Evolutionary conservation across 305 asterid species (phyloP).

Genomic region (Fraxinus paxiana): DNA sequence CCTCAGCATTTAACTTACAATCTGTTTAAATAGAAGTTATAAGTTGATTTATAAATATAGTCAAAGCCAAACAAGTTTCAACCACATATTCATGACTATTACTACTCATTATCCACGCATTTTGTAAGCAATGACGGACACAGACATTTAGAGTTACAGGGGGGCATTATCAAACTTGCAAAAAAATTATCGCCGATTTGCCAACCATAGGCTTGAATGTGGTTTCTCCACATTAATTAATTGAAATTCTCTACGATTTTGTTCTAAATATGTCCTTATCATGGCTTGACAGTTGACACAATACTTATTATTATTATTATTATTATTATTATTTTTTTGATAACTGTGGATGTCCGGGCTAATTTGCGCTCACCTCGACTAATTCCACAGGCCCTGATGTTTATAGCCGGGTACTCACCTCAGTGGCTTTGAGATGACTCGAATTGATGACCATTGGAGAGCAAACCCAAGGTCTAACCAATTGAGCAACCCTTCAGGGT

Average conservation of each 20-base stretch:
- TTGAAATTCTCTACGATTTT: not conserved
- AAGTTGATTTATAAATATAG: not conserved
- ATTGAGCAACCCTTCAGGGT: too few relatives aligned
- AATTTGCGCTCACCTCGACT: too few relatives aligned
- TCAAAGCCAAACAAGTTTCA: not conserved
- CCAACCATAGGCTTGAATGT: not conserved
- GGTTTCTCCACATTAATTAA: not conserved
- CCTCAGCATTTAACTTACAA: not conserved
- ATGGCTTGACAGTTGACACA: not conserved
- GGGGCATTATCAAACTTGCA: not conserved
- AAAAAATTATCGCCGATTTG: not conserved
- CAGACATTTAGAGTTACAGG: not conserved
- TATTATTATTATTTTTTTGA: too few relatives aligned
- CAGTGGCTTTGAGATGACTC: too few relatives aligned
- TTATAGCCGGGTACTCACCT: too few relatives aligned
- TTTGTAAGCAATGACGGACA: not conserved
- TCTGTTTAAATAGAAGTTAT: not conserved
- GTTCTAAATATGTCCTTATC: not conserved
- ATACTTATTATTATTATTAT: too few relatives aligned
- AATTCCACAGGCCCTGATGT: too few relatives aligned
- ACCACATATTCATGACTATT: not conserved
- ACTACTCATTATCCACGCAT: not conserved
- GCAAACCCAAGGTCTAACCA: too few relatives aligned
- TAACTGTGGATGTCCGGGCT: too few relatives aligned
- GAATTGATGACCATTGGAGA: too few relatives aligned